Evolutionary conservation across 257 asterid genomes (phyloP), one percentile per base, ranked within the genome.

Genomic region (Petunia axillaris): DNA sequence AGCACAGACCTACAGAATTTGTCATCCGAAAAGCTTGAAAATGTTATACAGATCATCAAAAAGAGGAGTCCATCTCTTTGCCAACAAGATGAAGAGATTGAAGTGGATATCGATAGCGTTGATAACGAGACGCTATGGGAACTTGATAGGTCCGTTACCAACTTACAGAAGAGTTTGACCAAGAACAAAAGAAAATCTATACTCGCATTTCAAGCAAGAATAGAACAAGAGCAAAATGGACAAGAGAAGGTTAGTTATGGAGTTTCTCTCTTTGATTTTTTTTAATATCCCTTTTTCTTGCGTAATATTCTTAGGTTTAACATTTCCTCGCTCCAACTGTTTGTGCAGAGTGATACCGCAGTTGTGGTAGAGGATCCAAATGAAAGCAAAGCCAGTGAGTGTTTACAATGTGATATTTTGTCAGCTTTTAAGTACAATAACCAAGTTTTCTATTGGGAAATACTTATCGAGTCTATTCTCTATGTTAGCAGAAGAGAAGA

Each of bases 71-170:
- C 92, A 14, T 83, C 92, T 67, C 89, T 94, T 65, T 86, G 91
- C 48, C 97, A 92, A 87, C 90, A 89, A 67, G 97, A 94, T 82
- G 97, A 92, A 86, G 98, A 94, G 85, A 92, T 94, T 68, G 98
- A 94, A 84, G 97, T 94, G 58, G 98, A 94, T 79, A 94, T 94
- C 60, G 98, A 94, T 82, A 89, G 87, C 79, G 95, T 94, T 68
- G 98, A 94, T 85, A 90, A 93, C 5, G 98, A 94, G 86, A 94
- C 98, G 79, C 93, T 94, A 67, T 94, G 98, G 98, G 98, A 94
- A 91, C 97, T 94, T 59, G 98, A 94, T 83, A 89, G 98, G 87
- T 94, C 91, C 89, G 86, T 94, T 78, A 87, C 95, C 53, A 91
- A 94, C 85, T 90, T 83, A 83, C 89, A 88, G 84, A 94, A 91